Evolutionary conservation across 306 rosid genomes (phyloP).

Genomic region (Trifolium fragiferum): DNA sequence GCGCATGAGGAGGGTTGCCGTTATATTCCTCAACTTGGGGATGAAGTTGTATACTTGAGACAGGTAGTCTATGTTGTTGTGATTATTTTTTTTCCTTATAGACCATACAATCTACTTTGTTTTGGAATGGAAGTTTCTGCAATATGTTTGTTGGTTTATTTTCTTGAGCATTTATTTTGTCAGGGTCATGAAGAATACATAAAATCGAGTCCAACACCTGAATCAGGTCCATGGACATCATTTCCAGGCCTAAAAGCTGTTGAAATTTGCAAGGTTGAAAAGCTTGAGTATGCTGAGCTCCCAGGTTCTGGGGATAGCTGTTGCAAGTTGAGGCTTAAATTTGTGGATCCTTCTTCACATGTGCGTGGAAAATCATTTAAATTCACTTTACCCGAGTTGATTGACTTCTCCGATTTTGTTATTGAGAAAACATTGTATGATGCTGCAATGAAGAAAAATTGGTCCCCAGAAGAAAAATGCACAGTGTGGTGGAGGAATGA

Average conservation of each 20-base stretch:
- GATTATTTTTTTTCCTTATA: not conserved
- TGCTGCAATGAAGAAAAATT: slow-evolving; percentile 66
- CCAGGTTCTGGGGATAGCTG: slow-evolving; percentile 91
- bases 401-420: slow-evolving; percentile 74
- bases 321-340: slow-evolving; percentile 67
- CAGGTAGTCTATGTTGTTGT: slow-evolving; percentile 56
- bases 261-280: slow-evolving; percentile 80
- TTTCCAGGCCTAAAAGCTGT: slow-evolving; percentile 52
- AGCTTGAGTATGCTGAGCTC: slow-evolving; percentile 60
- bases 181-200: slow-evolving; percentile 86
- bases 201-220: slow-evolving; percentile 37
- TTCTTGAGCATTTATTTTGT: slow-evolving; percentile 37
- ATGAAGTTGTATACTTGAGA: slow-evolving; percentile 83
- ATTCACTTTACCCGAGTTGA: slow-evolving; percentile 74
- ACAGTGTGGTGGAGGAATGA: slow-evolving; percentile 83
- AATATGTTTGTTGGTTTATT: slow-evolving; percentile 35
- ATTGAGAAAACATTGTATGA: slow-evolving; percentile 83
- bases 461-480: slow-evolving; percentile 75
- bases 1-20: slow-evolving; percentile 66
- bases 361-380: slow-evolving; percentile 51
- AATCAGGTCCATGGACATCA: slow-evolving; percentile 60
- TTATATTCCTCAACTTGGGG: slow-evolving; percentile 90
- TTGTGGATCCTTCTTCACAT: slow-evolving; percentile 64
- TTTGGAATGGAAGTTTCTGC: slow-evolving; percentile 35
- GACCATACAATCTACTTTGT: slow-evolving; percentile 28